Evolutionary conservation across 2,329 filamentous ascomycete genomes (phyloP).

Genomic region (Xylaria digitata): DNA sequence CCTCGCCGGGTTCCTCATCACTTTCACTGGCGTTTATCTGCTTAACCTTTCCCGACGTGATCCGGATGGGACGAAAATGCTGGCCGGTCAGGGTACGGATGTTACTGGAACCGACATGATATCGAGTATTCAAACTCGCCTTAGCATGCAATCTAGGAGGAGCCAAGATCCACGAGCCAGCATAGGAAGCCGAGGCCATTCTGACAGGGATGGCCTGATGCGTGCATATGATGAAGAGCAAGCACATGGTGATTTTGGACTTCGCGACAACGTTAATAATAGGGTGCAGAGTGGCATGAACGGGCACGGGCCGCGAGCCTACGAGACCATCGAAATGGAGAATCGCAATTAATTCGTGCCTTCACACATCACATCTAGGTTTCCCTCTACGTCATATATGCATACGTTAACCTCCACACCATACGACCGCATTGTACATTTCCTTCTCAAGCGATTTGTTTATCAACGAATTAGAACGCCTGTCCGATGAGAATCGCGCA

Average conservation of each 20-base stretch:
- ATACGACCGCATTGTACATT: conserved; percentile 49
- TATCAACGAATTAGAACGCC: conserved; percentile 38
- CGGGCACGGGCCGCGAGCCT: conserved; percentile 54
- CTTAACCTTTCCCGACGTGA: conserved; percentile 95
- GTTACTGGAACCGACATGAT: conserved; percentile 92
- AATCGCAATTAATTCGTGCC: conserved; percentile 54
- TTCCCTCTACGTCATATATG: conserved; percentile 12
- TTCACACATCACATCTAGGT: conserved; percentile 25
- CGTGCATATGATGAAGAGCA: conserved; percentile 88
- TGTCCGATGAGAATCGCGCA: conserved; percentile 42
- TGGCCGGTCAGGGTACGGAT: conserved; percentile 74
- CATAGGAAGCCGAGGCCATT: conserved; percentile 69
- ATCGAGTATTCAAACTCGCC: conserved; percentile 86
- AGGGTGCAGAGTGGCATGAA: conserved; percentile 55
- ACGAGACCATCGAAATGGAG: conserved; percentile 64
- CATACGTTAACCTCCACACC: conserved; percentile 29
- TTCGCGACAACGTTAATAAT: conserved; percentile 81
- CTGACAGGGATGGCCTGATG: conserved; percentile 85
- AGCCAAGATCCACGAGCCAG: conserved; percentile 75
- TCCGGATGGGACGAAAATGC: conserved; percentile 78
- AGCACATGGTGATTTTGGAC: conserved; percentile 74
- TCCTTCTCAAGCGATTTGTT: conserved; percentile 39
- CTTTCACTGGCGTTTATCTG: conserved; percentile 94
- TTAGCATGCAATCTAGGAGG: conserved; percentile 90
- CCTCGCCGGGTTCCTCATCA: conserved; percentile 91